phyloP scores from a whole-genome alignment of 805 yeast species.

The Ogataea methanolica region DNA sequence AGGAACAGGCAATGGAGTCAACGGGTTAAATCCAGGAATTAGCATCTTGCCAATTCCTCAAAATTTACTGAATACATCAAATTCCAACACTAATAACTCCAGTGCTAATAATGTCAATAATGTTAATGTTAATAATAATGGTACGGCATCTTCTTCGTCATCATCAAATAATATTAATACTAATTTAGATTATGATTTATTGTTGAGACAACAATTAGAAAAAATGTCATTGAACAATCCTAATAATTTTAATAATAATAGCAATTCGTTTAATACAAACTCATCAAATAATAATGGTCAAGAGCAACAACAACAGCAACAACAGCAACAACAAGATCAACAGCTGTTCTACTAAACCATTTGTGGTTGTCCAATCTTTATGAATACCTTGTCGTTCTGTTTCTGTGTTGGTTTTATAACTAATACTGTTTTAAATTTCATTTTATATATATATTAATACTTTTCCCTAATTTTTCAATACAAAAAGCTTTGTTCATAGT shows the following conservation, averaged over 20 bases:
- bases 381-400: too few species aligned
- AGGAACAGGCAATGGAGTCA: neutral
- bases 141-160: too few species aligned
- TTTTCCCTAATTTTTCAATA: too few species aligned
- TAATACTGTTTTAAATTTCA: too few species aligned
- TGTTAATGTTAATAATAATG: neutral
- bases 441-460: too few species aligned
- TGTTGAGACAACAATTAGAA: constrained; percentile 27
- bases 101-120: neutral
- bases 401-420: too few species aligned
- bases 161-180: neutral
- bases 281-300: neutral
- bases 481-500: too few species aligned
- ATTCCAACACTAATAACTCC: neutral
- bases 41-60: neutral
- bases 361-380: neutral
- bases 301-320: constrained; percentile 1
- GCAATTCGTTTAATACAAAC: neutral
- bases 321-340: constrained; percentile 3
- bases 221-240: constrained; percentile 20
- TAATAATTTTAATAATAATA: constrained; percentile 3
- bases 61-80: neutral
- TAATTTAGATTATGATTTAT: constrained; percentile 22
- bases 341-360: constrained; percentile 1
- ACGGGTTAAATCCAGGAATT: neutral